Base-by-base conservation (phyloP, 257 asterid species). In the Rauvolfia tetraphylla region DNA sequence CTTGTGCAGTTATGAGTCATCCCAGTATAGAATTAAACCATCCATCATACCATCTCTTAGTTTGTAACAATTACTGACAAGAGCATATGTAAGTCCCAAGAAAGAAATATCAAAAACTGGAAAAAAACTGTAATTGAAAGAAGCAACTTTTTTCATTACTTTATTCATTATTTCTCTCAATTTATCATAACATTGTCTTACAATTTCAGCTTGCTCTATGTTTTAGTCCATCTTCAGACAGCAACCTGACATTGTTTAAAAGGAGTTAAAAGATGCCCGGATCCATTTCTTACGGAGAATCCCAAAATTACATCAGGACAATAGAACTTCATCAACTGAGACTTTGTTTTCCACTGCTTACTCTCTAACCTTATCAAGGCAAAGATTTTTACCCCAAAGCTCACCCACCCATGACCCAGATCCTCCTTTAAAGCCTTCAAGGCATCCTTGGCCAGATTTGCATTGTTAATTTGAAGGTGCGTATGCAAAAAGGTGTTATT, bases 301-400 rank as follows among this genome's bases (percentile, higher is more conserved):
- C 69, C 80, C 41, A 85, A 80, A 58, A 79, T 75, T 59, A 85
- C 74, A 61, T 83, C 84, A 13, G 46, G 69, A 65, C 89, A 84
- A 51, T 71, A 68, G 66, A 78, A 85, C 78, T 58, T 80, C 85
- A 87, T 75, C 67, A 61, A 56, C 63, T 71, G 82, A 5, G 82
- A 13, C 69, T 25, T 71, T 14, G 77, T 56, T 49, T 59, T 77
- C 84, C 79, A 79, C 3, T 7, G 44, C 59, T 44, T 31, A 25
- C 71, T 29, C 31, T 57, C 78, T 7, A 36, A 65, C 71, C 87
- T 82, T 34, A 87, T 41, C 7, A 54, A 38, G 20, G 84, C 83
- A 29, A 63, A 39, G 14, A 85, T 39, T 66, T 75, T 79, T 27
- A 86, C 34, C 68, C 56, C 83, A 42, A 86, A 70, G 63, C 71